These are phyloP conservation scores for Aspergillus spinulosporus DNA, from an alignment of 2,329 filamentous ascomycete species.

Conservation along the genomic window DNA sequence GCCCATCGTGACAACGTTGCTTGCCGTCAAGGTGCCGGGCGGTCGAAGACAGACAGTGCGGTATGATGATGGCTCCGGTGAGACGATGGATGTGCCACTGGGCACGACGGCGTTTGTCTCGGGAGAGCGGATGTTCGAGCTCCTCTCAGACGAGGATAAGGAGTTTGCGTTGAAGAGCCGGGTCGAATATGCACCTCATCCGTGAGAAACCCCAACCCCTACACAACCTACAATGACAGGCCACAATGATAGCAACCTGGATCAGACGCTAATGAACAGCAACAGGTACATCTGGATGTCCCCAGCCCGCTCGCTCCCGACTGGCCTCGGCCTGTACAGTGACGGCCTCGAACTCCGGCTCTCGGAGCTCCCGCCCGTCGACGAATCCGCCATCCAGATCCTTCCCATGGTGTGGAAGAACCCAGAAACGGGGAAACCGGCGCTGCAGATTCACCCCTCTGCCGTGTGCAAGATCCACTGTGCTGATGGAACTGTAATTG, in stretches of 20 bases:
- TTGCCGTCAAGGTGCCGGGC: slow-evolving; percentile 1
- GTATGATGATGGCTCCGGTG: slow-evolving; percentile 3
- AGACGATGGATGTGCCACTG: not conserved
- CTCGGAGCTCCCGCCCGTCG: not conserved
- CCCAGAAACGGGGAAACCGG: slow-evolving; percentile 3
- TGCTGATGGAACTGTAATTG: not conserved
- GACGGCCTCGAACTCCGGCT: slow-evolving; percentile 38
- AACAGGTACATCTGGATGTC: slow-evolving; percentile 63
- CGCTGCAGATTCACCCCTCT: not conserved
- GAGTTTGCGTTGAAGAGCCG: slow-evolving; percentile 1
- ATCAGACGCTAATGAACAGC: slow-evolving; percentile 5
- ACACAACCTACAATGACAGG: too few species aligned
- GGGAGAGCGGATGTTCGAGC: not conserved
- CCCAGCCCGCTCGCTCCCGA: slow-evolving; percentile 64
- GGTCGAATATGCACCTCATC: slow-evolving; percentile 8
- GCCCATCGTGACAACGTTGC: slow-evolving; percentile 3
- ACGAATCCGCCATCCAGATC: not conserved
- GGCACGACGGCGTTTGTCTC: slow-evolving; percentile 3
- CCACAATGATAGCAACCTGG: not conserved
- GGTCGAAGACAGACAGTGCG: slow-evolving; percentile 1
- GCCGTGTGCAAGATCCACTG: not conserved
- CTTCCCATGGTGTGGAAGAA: slow-evolving; percentile 8
- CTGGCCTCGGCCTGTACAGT: slow-evolving; percentile 69
- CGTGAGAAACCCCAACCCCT: not conserved
- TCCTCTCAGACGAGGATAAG: not conserved